These are phyloP conservation scores for Metrosideros polymorpha DNA, from an alignment of 441 rosid species.

Conservation along the genomic window DNA sequence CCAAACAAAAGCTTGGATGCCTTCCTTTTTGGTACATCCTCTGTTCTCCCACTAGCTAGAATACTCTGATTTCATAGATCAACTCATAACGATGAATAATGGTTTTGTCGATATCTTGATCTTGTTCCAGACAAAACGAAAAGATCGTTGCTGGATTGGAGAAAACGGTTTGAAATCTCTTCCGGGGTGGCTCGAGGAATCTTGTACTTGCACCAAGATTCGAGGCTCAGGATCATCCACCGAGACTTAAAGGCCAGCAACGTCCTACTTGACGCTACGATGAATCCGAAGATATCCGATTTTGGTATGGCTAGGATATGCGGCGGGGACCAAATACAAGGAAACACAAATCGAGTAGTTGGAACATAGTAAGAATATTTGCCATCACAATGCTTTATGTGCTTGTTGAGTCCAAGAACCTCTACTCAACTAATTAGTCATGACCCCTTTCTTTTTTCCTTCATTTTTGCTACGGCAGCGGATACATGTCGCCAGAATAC, in stretches of 20 bases:
- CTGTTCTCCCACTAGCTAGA: neutral
- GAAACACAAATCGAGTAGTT: slow-evolving; percentile 25
- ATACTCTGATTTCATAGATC: neutral
- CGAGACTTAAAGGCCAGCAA: slow-evolving; percentile 52
- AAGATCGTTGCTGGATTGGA: neutral
- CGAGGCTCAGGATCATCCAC: slow-evolving; percentile 42
- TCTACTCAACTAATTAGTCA: neutral
- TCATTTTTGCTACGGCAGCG: slow-evolving; percentile 1
- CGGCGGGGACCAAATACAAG: slow-evolving; percentile 26
- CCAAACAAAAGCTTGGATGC: neutral
- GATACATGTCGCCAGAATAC: slow-evolving; percentile 28
- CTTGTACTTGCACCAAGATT: slow-evolving; percentile 47
- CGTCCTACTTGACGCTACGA: slow-evolving; percentile 23
- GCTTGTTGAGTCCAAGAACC: neutral
- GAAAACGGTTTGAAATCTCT: neutral
- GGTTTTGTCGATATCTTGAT: neutral
- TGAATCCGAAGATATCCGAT: slow-evolving; percentile 44
- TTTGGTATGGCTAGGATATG: slow-evolving; percentile 51
- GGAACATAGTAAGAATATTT: slow-evolving; percentile 43
- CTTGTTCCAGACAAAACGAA: neutral
- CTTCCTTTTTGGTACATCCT: neutral
- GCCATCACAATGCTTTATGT: neutral
- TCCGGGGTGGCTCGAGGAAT: slow-evolving; percentile 37
- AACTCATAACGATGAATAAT: neutral
- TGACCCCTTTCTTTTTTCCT: neutral